Evolutionary conservation across 176 grass and related monocot genomes (phyloP).

Genomic region (Tuctoria greenei): DNA sequence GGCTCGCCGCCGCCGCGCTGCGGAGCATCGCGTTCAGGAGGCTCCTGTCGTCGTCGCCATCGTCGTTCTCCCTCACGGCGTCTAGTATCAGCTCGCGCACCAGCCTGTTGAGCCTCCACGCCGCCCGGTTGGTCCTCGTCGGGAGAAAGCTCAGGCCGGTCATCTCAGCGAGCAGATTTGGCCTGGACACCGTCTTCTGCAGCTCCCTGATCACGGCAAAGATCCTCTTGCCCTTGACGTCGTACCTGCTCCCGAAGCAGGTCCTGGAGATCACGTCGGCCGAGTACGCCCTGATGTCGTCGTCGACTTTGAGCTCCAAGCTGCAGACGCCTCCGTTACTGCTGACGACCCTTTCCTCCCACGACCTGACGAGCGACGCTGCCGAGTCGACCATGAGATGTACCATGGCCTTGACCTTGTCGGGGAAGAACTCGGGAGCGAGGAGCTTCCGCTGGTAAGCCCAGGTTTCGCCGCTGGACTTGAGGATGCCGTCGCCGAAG

Average conservation of each 20-base stretch:
- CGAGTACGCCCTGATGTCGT: constrained; percentile 78
- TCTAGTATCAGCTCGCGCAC: constrained; percentile 58
- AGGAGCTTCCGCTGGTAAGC: constrained; percentile 66
- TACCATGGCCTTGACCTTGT: constrained; percentile 83
- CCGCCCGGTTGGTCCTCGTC: constrained; percentile 41
- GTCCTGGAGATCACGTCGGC: constrained; percentile 81
- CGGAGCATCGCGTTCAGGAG: constrained; percentile 61
- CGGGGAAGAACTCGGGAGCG: constrained; percentile 76
- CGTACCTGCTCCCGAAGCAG: constrained; percentile 79
- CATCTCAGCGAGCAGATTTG: constrained; percentile 68
- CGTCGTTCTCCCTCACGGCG: constrained; percentile 38
- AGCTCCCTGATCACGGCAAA: constrained; percentile 71
- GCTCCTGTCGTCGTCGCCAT: constrained; percentile 35
- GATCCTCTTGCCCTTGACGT: constrained; percentile 60
- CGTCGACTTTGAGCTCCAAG: constrained; percentile 57
- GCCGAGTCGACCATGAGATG: constrained; percentile 70
- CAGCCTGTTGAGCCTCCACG: constrained; percentile 61
- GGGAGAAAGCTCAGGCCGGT: constrained; percentile 52
- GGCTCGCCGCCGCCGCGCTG: constrained; percentile 22
- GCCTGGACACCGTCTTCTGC: constrained; percentile 65
- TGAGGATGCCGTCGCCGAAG: constrained; percentile 90
- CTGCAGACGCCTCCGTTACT: neutral
- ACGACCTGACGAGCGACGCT: constrained; percentile 45
- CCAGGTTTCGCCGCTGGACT: constrained; percentile 75
- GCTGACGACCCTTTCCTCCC: constrained; percentile 33